Evolutionary conservation across 139 green algal genomes (phyloP), one percentile per base, ranked within the genome.

Genomic region (Spirogloea muscicola): DNA sequence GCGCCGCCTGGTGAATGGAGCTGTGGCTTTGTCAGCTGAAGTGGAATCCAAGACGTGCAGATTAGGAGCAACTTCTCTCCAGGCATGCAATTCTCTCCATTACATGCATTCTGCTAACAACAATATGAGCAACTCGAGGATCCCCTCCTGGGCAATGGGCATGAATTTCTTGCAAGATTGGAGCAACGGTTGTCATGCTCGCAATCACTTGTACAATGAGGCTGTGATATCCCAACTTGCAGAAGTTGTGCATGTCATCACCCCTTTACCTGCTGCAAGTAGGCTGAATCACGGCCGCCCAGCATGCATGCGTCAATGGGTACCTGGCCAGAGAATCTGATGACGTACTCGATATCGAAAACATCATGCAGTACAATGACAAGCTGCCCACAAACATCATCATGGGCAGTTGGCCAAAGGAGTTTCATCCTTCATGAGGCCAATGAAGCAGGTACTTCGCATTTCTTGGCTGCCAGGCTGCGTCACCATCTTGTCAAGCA

Each of bases 291-390:
- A 0, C 49, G 42, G 1, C 6, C 34, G 6, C 79, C 83, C n/a
- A 93, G 44, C 76, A 88, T 79, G 64, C 84, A 93, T 0, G 66
- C 59, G 49, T 93, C 88, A 0, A 93, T 85, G 2, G 87, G 42
- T 3, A 92, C 64, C n/a, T 84, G 55, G n/a, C n/a, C n/a, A n/a
- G n/a, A n/a, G 6, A 74, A 36, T 7, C 4, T 29, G 44, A 42
- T 37, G 6, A 7, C 25, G 16, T 64, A 2, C 75, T 58, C 16
- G 16, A 42, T 10, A 69, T 59, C 6, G 60, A 69, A 69, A 7
- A 69, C 7, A 69, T 25, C 41, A 69, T n/a, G n/a, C n/a, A n/a
- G n/a, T 52, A 52, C 13, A 52, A 27, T 52, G 16, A 27, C 44
- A 52, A 52, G 44, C 44, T 27, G n/a, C n/a, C n/a, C n/a, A n/a